Percentiles rank a stretch among this genome's conserved stretches.
Conservation (phyloP, 129 eudicot genomes). For the Rutidosis leptorrhynchoides region DNA sequence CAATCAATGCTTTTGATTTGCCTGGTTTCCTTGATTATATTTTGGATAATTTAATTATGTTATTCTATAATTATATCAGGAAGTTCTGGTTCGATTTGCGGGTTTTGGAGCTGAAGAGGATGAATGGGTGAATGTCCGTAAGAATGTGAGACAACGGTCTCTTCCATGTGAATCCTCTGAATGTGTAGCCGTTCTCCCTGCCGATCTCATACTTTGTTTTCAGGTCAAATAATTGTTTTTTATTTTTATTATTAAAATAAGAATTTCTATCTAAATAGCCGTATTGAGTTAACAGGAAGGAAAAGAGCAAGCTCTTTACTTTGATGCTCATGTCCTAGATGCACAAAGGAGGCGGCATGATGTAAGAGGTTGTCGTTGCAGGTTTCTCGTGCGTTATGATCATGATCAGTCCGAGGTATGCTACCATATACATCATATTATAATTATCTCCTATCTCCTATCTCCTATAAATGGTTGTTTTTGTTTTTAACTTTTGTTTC, state of each 20-base stretch:
- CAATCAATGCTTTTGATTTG: background rate
- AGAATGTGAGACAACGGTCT: conserved; percentile 87
- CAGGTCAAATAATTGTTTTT: conserved; percentile 45
- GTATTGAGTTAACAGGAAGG: conserved; percentile 64
- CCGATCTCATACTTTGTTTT: conserved; percentile 90
- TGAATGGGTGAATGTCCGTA: conserved; percentile 84
- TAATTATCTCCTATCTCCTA: background rate
- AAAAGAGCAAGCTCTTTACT: conserved; percentile 96
- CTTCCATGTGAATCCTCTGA: conserved; percentile 97
- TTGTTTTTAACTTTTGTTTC: background rate
- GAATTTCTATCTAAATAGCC: background rate
- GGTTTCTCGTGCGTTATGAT: conserved; percentile 92
- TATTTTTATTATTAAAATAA: background rate
- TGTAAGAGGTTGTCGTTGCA: conserved; percentile 95
- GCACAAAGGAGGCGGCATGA: conserved; percentile 98
- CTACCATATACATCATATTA: background rate
- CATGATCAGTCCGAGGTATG: conserved; percentile 94
- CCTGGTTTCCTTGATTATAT: background rate
- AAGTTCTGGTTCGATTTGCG: conserved; percentile 88
- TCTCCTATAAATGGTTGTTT: background rate
- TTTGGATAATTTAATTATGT: background rate
- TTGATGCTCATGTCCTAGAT: conserved; percentile 92
- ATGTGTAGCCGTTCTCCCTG: conserved; percentile 87
- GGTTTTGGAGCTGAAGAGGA: conserved; percentile 98
- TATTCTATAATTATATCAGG: conserved; percentile 44